phyloP scores from a whole-genome alignment of 83 land plant genomes.

The Diphasiastrum complanatum region DNA sequence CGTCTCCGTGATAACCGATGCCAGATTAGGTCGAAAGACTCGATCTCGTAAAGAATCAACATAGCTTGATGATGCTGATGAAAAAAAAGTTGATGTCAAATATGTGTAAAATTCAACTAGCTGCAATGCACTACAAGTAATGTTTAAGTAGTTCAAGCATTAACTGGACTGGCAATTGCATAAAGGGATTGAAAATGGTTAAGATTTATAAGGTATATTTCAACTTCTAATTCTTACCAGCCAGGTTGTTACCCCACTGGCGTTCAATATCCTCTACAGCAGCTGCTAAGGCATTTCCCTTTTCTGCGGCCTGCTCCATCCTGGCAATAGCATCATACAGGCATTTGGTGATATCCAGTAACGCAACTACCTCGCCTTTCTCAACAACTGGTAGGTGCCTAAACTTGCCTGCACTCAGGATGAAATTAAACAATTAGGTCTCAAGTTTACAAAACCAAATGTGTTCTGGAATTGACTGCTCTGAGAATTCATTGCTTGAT shows the following conservation, averaged over 20 bases:
- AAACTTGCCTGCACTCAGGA: conserved; percentile 27
- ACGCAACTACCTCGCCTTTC: conserved; percentile 19
- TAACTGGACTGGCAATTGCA: too few relatives aligned
- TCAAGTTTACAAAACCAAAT: too few relatives aligned
- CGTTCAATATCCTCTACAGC: conserved; percentile 20
- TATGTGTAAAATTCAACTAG: not conserved
- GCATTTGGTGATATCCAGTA: conserved; percentile 21
- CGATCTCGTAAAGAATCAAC: conserved; percentile 8
- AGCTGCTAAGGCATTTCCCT: conserved; percentile 21
- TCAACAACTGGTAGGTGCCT: conserved; percentile 21
- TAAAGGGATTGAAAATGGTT: too few relatives aligned
- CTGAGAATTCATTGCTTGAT: too few relatives aligned
- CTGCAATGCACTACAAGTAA: not conserved
- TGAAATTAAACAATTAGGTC: too few relatives aligned
- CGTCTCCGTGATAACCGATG: conserved; percentile 3
- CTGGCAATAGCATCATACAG: conserved; percentile 23
- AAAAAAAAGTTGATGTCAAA: not conserved
- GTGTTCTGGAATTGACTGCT: too few relatives aligned
- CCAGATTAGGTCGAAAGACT: conserved; percentile 19
- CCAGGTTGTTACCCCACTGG: conserved; percentile 17
- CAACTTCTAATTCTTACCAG: conserved; percentile 8
- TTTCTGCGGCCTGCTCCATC: conserved; percentile 22
- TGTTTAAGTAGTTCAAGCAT: too few relatives aligned
- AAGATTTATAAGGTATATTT: too few relatives aligned
- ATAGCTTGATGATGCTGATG: conserved; percentile 7